These are phyloP conservation scores for Pharnaceum exiguum DNA, from an alignment of 148 eudicot genomes.

Conservation along the genomic window DNA sequence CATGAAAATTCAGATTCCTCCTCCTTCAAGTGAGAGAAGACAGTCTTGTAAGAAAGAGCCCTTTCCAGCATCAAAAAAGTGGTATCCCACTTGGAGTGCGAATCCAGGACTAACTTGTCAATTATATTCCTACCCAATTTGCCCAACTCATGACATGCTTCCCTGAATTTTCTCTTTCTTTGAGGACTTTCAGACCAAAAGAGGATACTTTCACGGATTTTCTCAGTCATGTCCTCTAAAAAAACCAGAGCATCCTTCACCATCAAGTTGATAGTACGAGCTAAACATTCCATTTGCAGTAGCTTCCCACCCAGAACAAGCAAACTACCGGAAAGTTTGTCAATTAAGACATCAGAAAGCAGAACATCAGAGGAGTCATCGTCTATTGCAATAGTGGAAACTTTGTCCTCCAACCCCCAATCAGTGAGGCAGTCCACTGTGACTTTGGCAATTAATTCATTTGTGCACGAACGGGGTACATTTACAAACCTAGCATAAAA, in stretches of 20 bases:
- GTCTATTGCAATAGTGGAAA: conserved; percentile 6
- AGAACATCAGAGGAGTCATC: not conserved
- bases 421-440: conserved; percentile 3
- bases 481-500: conserved; percentile 11
- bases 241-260: conserved; percentile 2
- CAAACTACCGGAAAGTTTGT: not conserved
- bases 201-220: conserved; percentile 2
- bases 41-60: conserved; percentile 7
- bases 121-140: not conserved
- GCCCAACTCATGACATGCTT: not conserved
- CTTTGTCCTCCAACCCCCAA: not conserved
- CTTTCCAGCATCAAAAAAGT: conserved; percentile 8
- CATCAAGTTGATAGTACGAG: conserved; percentile 8
- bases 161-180: conserved; percentile 6
- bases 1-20: not conserved
- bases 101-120: conserved; percentile 8
- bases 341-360: not conserved
- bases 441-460: not conserved
- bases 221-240: not conserved
- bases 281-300: conserved; percentile 5
- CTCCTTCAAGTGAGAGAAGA: conserved; percentile 4
- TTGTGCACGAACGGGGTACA: not conserved
- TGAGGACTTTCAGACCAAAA: conserved; percentile 12
- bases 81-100: conserved; percentile 12
- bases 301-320: conserved; percentile 7